Percentiles rank a stretch among this genome's conserved stretches.
Conservation (phyloP, 805 yeast genomes). For the Hanseniaspora valbyensis region DNA sequence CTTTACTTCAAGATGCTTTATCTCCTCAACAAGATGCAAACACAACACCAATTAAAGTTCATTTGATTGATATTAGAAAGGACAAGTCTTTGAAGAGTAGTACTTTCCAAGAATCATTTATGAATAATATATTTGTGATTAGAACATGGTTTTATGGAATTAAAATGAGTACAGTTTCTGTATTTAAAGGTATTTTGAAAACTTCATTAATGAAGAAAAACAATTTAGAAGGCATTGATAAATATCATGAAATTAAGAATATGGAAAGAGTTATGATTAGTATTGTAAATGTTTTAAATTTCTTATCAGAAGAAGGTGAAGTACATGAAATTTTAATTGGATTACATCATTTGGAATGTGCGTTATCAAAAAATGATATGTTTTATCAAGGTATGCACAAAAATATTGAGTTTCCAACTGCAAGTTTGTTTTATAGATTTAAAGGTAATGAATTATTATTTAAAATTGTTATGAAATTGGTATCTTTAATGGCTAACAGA, state of each 20-base stretch:
- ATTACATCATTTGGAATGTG: neutral
- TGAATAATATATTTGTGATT: constrained; percentile 26
- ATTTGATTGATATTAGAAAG: neutral
- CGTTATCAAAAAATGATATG: constrained; percentile 5
- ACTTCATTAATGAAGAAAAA: constrained; percentile 36
- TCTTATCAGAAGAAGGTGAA: constrained; percentile 18
- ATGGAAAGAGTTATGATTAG: constrained; percentile 28
- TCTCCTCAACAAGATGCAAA: constrained; percentile 6
- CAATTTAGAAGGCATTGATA: constrained; percentile 24
- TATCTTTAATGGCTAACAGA: neutral
- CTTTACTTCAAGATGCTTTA: neutral
- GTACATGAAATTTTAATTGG: constrained; percentile 14
- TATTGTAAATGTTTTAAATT: constrained; percentile 25
- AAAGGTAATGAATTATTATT: constrained; percentile 1
- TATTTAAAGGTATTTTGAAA: constrained; percentile 36
- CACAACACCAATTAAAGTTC: neutral
- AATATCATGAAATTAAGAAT: constrained; percentile 35
- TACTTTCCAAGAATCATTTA: constrained; percentile 5
- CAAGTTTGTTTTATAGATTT: neutral
- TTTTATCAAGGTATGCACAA: constrained; percentile 3
- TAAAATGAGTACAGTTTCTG: constrained; percentile 35
- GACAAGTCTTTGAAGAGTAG: neutral
- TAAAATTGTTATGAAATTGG: neutral
- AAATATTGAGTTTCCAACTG: constrained; percentile 4
- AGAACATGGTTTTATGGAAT: constrained; percentile 41